phyloP scores from a whole-genome alignment of 768 basidiomycete species.

The Multifurca ochricompacta region DNA sequence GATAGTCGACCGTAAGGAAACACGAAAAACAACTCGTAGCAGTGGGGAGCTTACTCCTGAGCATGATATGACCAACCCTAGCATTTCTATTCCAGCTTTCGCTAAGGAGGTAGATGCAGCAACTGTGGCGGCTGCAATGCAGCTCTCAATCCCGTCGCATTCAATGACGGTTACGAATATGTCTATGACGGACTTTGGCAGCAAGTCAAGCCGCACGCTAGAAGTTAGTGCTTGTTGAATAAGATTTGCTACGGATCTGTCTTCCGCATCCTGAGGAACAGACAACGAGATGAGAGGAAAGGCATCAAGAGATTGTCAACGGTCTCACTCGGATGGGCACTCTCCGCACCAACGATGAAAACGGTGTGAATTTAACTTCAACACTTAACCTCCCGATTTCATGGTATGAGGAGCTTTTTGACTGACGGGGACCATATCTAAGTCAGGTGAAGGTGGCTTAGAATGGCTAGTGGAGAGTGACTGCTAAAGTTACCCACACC shows the following conservation, averaged over 20 bases:
- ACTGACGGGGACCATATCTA: slow-evolving; percentile 82
- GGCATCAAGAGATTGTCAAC: slow-evolving; percentile 1
- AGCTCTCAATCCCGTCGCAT: slow-evolving; percentile 85
- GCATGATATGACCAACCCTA: slow-evolving; percentile 80
- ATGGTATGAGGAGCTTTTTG: slow-evolving; percentile 70
- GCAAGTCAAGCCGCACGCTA: slow-evolving; percentile 74
- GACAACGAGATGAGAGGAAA: neutral
- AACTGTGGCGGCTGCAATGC: slow-evolving; percentile 76
- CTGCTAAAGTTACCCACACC: slow-evolving; percentile 44
- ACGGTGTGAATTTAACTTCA: slow-evolving; percentile 95
- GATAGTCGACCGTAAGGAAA: slow-evolving; percentile 10
- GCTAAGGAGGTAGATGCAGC: slow-evolving; percentile 89
- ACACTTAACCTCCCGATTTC: slow-evolving; percentile 88
- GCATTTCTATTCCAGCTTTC: slow-evolving; percentile 87
- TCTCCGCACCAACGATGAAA: slow-evolving; percentile 69
- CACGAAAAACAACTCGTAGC: slow-evolving; percentile 1
- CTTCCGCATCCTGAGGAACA: slow-evolving; percentile 78
- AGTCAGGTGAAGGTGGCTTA: slow-evolving; percentile 9
- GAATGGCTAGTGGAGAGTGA: slow-evolving; percentile 26
- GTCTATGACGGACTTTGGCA: slow-evolving; percentile 95
- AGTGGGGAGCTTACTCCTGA: slow-evolving; percentile 50
- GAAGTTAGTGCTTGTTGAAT: slow-evolving; percentile 83
- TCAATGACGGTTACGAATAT: slow-evolving; percentile 86
- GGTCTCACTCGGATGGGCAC: slow-evolving; percentile 76
- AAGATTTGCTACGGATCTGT: slow-evolving; percentile 71